A percentile compares a stretch with the other conserved stretches of the same genome.
Conservation (phyloP, 352 stramenopile genomes). For the Phytophthora fragariae region DNA sequence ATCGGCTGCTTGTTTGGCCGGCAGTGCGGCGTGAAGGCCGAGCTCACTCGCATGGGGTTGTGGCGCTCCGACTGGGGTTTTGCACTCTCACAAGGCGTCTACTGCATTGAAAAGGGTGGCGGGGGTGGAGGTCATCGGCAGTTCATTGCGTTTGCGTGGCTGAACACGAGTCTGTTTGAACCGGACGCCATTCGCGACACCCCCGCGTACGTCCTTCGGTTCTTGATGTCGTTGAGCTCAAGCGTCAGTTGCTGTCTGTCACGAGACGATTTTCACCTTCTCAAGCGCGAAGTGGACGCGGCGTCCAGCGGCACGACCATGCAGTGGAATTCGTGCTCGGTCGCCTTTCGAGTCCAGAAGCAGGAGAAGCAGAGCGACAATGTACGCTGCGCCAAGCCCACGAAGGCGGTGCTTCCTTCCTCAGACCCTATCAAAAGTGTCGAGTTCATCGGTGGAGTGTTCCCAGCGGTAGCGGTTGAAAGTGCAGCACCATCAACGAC, state of each 20-base stretch:
- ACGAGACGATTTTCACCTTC: slow-evolving; percentile 17
- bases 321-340: slow-evolving; percentile 29
- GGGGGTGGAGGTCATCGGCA: neutral
- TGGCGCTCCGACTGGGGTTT: slow-evolving; percentile 47
- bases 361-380: slow-evolving; percentile 57
- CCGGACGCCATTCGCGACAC: slow-evolving; percentile 50
- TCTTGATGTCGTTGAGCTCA: slow-evolving; percentile 36
- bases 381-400: slow-evolving; percentile 4
- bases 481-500: slow-evolving; percentile 17
- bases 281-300: slow-evolving; percentile 26
- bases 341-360: slow-evolving; percentile 51
- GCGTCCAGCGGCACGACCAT: slow-evolving; percentile 6
- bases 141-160: slow-evolving; percentile 67
- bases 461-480: slow-evolving; percentile 27
- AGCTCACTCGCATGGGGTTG: slow-evolving; percentile 45
- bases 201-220: slow-evolving; percentile 67
- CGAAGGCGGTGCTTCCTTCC: slow-evolving; percentile 9
- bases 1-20: slow-evolving; percentile 66
- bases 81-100: slow-evolving; percentile 57
- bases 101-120: slow-evolving; percentile 31
- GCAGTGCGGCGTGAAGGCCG: slow-evolving; percentile 51
- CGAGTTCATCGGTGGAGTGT: slow-evolving; percentile 20
- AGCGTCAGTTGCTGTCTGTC: slow-evolving; percentile 37
- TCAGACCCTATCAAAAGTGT: slow-evolving; percentile 6
- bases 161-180: slow-evolving; percentile 47